Base-by-base conservation (phyloP, 2,329 filamentous ascomycete genomes). In the Diaporthe eres region DNA sequence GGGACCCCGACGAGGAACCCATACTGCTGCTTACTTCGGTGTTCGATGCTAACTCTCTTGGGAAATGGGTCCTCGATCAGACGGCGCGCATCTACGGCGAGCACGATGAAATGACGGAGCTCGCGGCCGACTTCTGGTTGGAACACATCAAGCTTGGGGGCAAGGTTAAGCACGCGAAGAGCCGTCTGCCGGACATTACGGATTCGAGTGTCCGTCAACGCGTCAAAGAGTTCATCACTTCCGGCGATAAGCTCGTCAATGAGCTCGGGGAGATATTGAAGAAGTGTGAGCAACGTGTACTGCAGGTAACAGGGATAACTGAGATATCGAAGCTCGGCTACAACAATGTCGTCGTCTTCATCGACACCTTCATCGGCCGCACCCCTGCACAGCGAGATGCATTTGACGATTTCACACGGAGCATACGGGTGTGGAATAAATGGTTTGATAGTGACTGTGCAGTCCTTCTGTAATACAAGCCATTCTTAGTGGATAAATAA, bases 71-170 rank as follows among this genome's bases (percentile, higher is more conserved):
- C 2, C 22, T 68, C 31, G 31, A 53, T 2, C 63, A 68, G 15
- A 68, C 63, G 1, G 31, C 31, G 3, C 63, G 7, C 10, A 28
- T 68, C 13, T 68, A 68, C 31, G 63, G 63, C 3, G 63, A 68
- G 47, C 31, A 68, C 7, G 31, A 68, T 19, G 63, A 68, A 37
- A 68, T 68, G 63, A 51, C 63, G 28, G 63, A 53, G 53, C 47
- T 68, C 13, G 63, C 63, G 1, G 47, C 31, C 19, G 47, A 68
- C 12, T 68, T 68, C 63, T 68, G 63, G 63, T 39, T 53, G 10
- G 63, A 68, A 39, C 63, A 68, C 15, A 51, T 51, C n/a, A n/a
- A 53, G 22, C 22, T 68, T 3, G 63, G 63, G n/a, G 47, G 31
- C 13, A 53, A 68, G 25, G 7, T 68, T 7, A 68, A 68, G 31